Evolutionary conservation across 2,329 filamentous ascomycete genomes (phyloP), one percentile per base, ranked within the genome.

Genomic region (Scortechinia acanthostroma): DNA sequence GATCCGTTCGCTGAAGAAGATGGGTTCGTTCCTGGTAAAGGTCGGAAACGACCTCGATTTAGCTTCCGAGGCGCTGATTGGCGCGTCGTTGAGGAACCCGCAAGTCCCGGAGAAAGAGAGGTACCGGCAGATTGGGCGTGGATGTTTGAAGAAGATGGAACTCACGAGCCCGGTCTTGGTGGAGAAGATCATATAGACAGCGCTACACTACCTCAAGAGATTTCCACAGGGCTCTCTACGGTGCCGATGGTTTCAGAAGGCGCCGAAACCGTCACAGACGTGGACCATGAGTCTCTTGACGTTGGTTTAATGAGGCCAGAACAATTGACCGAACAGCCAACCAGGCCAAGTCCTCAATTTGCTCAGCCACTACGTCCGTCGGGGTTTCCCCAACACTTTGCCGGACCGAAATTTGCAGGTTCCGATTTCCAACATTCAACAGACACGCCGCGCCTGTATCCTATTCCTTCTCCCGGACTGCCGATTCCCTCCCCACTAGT

Each of bases 381-480:
- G n/a, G 25, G 25, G 25, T 30, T 30, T 10, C 10, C 25, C 10
- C 25, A 30, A 30, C 10, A 30, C 10, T 30, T 30, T 30, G 10
- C 25, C 10, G n/a, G 25, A 30, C 25, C 25, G 25, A n/a, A n/a
- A n/a, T n/a, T n/a, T n/a, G n/a, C n/a, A n/a, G n/a, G n/a, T n/a
- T n/a, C n/a, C n/a, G n/a, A n/a, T n/a, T 30, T 30, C 10, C 25
- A 40, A 6, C 6, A 15, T 13, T 17, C 35, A 10, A 40, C 17
- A 6, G 35, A 40, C 20, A 40, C 35, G 6, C 35, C 35, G 10
- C 35, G 17, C 6, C 17, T 40, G 10, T 6, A 10, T 10, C 35
- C 35, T 40, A 40, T 40, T 17, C 35, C 35, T 6, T 40, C 35
- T 40, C 35, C 35, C 6, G 35, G 35, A 6, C 35, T 40, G 14